Evolutionary conservation across 768 basidiomycete genomes (phyloP).

Genomic region (Xerocomellus dryophilus): DNA sequence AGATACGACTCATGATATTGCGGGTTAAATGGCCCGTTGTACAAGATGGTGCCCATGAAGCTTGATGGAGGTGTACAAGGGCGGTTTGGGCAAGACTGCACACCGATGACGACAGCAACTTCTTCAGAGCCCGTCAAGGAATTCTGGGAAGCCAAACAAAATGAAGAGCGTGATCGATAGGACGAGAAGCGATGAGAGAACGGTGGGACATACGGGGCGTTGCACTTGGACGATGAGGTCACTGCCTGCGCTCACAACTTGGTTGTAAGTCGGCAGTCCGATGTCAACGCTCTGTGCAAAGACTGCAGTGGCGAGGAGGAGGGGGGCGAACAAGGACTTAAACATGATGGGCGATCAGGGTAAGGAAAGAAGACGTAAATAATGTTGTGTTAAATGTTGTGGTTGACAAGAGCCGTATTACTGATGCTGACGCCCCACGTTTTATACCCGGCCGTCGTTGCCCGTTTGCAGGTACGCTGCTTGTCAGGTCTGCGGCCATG

Average conservation of each 20-base stretch:
- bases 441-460: conserved; percentile 15
- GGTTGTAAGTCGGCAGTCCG: conserved; percentile 33
- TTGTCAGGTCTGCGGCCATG: background rate
- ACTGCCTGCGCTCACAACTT: conserved; percentile 36
- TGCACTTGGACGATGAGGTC: conserved; percentile 45
- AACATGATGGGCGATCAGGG: conserved; percentile 11
- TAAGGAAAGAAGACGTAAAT: background rate
- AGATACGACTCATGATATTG: conserved; percentile 28
- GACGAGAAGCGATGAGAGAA: background rate
- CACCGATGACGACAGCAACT: conserved; percentile 45
- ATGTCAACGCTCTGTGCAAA: conserved; percentile 44
- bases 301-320: conserved; percentile 33
- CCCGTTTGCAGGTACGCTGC: background rate
- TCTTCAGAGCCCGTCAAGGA: conserved; percentile 39
- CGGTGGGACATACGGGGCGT: conserved; percentile 39
- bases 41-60: conserved; percentile 43
- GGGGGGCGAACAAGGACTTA: conserved; percentile 10
- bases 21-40: conserved; percentile 44
- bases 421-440: background rate
- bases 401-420: background rate
- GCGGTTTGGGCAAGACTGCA: conserved; percentile 37
- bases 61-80: conserved; percentile 27
- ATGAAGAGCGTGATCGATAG: background rate
- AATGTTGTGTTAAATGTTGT: background rate
- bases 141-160: conserved; percentile 25